phyloP scores from a whole-genome alignment of 2,329 filamentous ascomycete genomes.

The Stemphylium beticola region DNA sequence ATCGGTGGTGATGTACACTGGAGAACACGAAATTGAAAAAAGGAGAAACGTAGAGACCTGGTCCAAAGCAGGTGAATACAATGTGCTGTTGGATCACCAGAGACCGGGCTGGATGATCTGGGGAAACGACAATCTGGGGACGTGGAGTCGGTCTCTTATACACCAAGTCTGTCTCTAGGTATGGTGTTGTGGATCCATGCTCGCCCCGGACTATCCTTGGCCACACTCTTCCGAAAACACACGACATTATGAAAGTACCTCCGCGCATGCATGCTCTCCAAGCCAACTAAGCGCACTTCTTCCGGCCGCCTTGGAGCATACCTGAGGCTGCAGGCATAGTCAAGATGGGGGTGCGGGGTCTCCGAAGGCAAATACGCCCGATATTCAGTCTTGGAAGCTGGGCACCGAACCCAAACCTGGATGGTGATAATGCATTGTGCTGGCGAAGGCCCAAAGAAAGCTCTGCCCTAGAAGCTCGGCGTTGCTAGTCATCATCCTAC shows the following conservation, averaged over 20 bases:
- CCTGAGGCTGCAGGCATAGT: slow-evolving; percentile 13
- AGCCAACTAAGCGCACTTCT: slow-evolving; percentile 30
- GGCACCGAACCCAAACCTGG: neutral
- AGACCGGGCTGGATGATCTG: slow-evolving; percentile 32
- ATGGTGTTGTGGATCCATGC: neutral
- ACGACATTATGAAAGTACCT: slow-evolving; percentile 11
- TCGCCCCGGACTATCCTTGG: slow-evolving; percentile 4
- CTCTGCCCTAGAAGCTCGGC: slow-evolving; percentile 23
- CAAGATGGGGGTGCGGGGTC: slow-evolving; percentile 14
- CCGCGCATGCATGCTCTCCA: slow-evolving; percentile 27
- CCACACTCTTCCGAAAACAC: slow-evolving; percentile 21
- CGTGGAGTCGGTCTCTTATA: slow-evolving; percentile 28
- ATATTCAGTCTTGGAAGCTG: slow-evolving; percentile 8
- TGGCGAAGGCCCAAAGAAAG: slow-evolving; percentile 14
- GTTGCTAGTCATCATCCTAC: slow-evolving; percentile 9
- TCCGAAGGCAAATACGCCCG: slow-evolving; percentile 17
- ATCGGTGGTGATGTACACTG: neutral
- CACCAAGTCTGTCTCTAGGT: neutral
- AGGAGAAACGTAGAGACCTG: neutral
- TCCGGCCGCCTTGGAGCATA: slow-evolving; percentile 29
- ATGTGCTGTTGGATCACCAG: slow-evolving; percentile 24
- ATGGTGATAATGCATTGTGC: slow-evolving; percentile 11
- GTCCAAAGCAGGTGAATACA: slow-evolving; percentile 3
- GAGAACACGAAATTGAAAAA: neutral
- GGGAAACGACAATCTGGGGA: slow-evolving; percentile 30